These are phyloP conservation scores for Saccharomycopsis hybrid DNA, from an alignment of 1,139 yeast species.

Conservation along the genomic window DNA sequence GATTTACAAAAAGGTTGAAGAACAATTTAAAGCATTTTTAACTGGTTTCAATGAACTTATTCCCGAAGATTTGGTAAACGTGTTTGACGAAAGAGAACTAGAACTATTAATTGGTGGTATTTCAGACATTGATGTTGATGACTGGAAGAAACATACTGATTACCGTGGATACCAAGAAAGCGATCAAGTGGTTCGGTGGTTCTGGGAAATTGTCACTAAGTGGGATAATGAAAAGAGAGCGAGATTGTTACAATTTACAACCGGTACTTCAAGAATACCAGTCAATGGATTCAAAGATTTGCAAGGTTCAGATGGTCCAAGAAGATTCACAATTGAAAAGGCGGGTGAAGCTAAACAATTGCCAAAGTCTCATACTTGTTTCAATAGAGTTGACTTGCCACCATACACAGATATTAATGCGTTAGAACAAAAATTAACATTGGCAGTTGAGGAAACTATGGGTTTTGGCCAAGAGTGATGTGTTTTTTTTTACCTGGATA, in stretches of 20 bases:
- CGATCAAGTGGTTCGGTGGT: slow-evolving; percentile 97
- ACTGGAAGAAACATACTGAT: slow-evolving; percentile 98
- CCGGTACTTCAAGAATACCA: slow-evolving; percentile 98
- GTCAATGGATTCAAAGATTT: slow-evolving; percentile 97
- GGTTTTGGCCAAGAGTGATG: slow-evolving; percentile 89
- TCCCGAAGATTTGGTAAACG: slow-evolving; percentile 93
- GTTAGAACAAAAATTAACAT: slow-evolving; percentile 70
- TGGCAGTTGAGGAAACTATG: slow-evolving; percentile 91
- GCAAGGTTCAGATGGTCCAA: slow-evolving; percentile 98
- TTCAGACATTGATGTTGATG: slow-evolving; percentile 95
- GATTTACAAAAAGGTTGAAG: slow-evolving; percentile 86
- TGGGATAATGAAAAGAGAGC: slow-evolving; percentile 98
- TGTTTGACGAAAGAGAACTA: slow-evolving; percentile 94
- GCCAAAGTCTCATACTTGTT: slow-evolving; percentile 95
- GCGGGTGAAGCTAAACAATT: slow-evolving; percentile 92
- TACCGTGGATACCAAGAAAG: slow-evolving; percentile 95
- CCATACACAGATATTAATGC: slow-evolving; percentile 72
- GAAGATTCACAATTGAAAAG: slow-evolving; percentile 95
- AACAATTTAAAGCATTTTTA: slow-evolving; percentile 92
- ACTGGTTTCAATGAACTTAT: slow-evolving; percentile 96
- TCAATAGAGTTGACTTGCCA: slow-evolving; percentile 88
- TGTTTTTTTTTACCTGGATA: not conserved
- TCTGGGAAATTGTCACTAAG: slow-evolving; percentile 88
- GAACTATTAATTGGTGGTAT: slow-evolving; percentile 96
- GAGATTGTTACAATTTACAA: slow-evolving; percentile 88